Evolutionary conservation across 805 yeast species (phyloP).

Genomic region (Huiozyma sinensis): DNA sequence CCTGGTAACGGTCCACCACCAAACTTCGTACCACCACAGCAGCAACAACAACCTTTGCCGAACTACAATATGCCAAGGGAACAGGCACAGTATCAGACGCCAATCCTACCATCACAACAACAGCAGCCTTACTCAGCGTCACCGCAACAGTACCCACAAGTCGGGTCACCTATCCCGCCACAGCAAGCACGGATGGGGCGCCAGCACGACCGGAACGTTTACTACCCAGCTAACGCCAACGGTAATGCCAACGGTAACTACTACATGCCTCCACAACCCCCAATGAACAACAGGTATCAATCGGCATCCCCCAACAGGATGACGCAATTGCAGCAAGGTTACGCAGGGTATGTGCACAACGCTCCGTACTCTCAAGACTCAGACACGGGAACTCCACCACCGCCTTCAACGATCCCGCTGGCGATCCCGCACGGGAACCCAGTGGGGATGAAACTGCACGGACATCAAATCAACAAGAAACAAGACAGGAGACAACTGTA

Average conservation of each 20-base stretch:
- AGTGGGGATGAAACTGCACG: slow-evolving; percentile 31
- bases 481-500: slow-evolving; percentile 48
- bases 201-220: not conserved
- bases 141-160: not conserved
- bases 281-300: not conserved
- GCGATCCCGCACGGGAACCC: not conserved
- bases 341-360: slow-evolving; percentile 4
- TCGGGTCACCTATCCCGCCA: not conserved
- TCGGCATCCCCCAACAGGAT: not conserved
- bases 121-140: not conserved
- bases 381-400: not conserved
- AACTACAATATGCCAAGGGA: too few relatives aligned
- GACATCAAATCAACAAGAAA: slow-evolving; percentile 27
- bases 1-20: too few relatives aligned
- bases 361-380: too few relatives aligned
- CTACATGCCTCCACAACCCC: not conserved
- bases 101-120: too few relatives aligned
- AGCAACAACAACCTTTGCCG: too few relatives aligned
- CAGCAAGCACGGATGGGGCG: not conserved
- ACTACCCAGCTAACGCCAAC: too few relatives aligned
- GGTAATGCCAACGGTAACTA: not conserved
- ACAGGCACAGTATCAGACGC: not conserved
- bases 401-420: slow-evolving; percentile 6
- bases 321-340: slow-evolving; percentile 3
- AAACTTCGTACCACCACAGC: too few relatives aligned